Base-by-base conservation (phyloP, 2,329 filamentous ascomycete species). In the Neurospora sp. region DNA sequence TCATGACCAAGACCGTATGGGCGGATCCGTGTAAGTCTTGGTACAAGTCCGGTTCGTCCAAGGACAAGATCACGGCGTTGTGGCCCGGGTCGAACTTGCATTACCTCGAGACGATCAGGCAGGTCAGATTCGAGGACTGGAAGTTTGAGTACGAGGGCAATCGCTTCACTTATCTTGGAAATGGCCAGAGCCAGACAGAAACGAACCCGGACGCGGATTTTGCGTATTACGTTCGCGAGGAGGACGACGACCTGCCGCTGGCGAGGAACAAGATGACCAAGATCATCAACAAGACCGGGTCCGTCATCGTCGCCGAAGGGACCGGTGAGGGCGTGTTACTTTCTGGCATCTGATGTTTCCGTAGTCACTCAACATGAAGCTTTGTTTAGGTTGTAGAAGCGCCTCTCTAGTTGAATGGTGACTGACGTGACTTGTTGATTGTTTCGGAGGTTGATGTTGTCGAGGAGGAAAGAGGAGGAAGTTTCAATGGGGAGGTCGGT, bases 41-140 rank as follows among this genome's bases (percentile, higher is more conserved):
- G 77, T 79, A 76, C 69, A 79, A 78, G 46, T 73, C 19, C 3
- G 46, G 46, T 15, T 52, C 46, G 11, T 52, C 73, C 38, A 72
- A 23, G 11, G 72, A 66, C 28, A 74, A 72, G 10, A 73, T 79
- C 11, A 73, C 70, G 28, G 77, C 76, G 2, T 19, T 77, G 19
- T 76, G 76, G 73, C 72, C 73, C 5, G 76, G 76, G 38, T 76
- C 74, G 28, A 67, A 71, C 4, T 68, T 73, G 3, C 77, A 78
- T 66, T 74, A 75, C 70, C 42, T 78, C 0, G 73, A 77, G 66
- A 72, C 75, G 5, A 70, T 76, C 0, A 72, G 74, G 66, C 68
- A 74, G 13, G 77, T 78, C 13, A 73, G 80, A 8, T 79, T 76
- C 74, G 78, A 81, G 70, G 79, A 81, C 72, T 81, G 73, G 40